Conservation (phyloP, 176 grass and related monocot genomes). For the Oryza glumipatula region DNA sequence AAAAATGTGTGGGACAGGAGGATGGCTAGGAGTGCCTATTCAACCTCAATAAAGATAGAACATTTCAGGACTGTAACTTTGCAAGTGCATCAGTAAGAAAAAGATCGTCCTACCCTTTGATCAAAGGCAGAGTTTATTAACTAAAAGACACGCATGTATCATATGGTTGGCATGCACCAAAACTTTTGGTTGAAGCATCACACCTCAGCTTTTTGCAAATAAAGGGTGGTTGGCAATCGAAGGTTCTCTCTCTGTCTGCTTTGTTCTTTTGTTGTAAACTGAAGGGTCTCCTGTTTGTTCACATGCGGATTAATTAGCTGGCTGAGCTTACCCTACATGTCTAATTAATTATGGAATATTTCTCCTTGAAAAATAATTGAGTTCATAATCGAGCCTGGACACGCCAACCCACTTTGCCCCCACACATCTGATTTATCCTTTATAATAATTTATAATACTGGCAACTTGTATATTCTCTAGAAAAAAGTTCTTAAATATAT, state of each 20-base stretch:
- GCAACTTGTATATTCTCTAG: neutral
- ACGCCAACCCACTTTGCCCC: neutral
- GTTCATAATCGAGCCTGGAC: neutral
- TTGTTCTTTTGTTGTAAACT: neutral
- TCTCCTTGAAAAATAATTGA: constrained; percentile 5
- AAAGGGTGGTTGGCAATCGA: neutral
- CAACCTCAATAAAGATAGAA: neutral
- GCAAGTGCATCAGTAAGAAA: too few species aligned
- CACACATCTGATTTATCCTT: neutral
- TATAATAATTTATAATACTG: neutral
- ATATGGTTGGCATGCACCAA: neutral
- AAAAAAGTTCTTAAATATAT: neutral
- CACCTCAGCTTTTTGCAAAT: neutral
- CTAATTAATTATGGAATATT: constrained; percentile 18
- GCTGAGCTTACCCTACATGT: constrained; percentile 32
- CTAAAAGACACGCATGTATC: neutral
- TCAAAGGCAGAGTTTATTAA: neutral
- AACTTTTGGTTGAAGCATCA: neutral
- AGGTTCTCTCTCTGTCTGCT: neutral
- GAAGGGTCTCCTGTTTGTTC: constrained; percentile 6
- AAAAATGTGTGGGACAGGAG: neutral
- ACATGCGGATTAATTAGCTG: constrained; percentile 34
- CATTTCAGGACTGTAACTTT: too few species aligned
- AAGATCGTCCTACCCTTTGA: neutral
- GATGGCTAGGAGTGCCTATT: neutral